Base-by-base conservation (phyloP, 768 basidiomycete genomes). In the Amanita fuliginea region DNA sequence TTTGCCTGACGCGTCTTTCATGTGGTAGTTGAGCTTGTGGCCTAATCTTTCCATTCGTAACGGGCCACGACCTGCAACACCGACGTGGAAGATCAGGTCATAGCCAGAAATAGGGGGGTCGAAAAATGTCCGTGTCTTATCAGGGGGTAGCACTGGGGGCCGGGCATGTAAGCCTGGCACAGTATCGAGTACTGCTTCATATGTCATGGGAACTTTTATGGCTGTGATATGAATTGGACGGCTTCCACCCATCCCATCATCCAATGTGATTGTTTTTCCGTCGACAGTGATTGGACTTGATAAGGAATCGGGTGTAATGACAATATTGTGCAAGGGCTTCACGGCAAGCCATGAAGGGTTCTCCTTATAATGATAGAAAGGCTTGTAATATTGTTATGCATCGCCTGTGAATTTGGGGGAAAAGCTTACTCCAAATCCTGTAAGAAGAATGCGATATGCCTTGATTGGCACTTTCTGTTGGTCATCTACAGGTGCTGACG, bases 261-360 rank as follows among this genome's bases (percentile, higher is more conserved):
- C 57, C 16, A 55, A 44, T 11, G 57, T 35, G 37, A 51, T 53
- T 14, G 55, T 54, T 42, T 54, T 53, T 36, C 56, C 56, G 30
- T 62, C 60, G 47, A 59, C 53, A 22, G 56, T 57, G 40, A 59
- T 53, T 30, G 63, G 54, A 24, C 59, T 61, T 26, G 57, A 52
- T 21, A 64, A 56, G 7, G 64, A 56, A 54, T 76, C 70, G 22
- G 70, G 63, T 21, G 60, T 64, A 7, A 83, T 63, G 51, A 76
- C 56, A 36, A 68, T 64, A 59, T 84, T 76, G 56, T 83, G 78
- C 18, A 86, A 67, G 8, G 77, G 70, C 53, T 74, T 66, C 9
- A 80, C 81, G 30, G 83, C 82, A 6, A 81, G 68, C 83, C 84
- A 86, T 18, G 83, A 85, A 2, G 84, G 83, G 57, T 86, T 86